Percentiles rank a stretch among this genome's conserved stretches.
Conservation (phyloP, 1,139 yeast species). For the Yamadazyma conglobata region DNA sequence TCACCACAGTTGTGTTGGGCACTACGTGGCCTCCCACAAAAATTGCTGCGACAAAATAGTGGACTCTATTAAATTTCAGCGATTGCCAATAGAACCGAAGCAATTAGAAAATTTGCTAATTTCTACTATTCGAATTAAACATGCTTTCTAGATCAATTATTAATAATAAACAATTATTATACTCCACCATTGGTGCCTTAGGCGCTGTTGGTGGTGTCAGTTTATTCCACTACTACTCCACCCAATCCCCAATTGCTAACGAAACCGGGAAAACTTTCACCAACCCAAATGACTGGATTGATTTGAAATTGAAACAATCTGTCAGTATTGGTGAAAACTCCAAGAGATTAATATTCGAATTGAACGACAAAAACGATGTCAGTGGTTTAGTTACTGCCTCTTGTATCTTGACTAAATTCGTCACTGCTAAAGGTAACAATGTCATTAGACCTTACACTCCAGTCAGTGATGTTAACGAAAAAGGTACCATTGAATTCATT, state of each 20-base stretch:
- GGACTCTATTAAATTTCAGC: too few relatives aligned
- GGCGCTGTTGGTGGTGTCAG: constrained; percentile 50
- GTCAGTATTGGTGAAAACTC: constrained; percentile 60
- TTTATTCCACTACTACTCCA: constrained; percentile 44
- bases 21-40: too few relatives aligned
- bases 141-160: constrained; percentile 11
- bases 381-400: constrained; percentile 85
- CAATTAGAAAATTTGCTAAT: constrained; percentile 1
- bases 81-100: constrained; percentile 1
- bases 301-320: constrained; percentile 62
- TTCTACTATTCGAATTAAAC: constrained; percentile 1
- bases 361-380: constrained; percentile 63
- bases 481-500: constrained; percentile 76
- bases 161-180: constrained; percentile 8
- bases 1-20: not conserved
- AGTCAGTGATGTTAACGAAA: constrained; percentile 60
- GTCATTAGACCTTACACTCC: constrained; percentile 98
- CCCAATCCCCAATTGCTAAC: constrained; percentile 30
- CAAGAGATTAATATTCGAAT: constrained; percentile 67
- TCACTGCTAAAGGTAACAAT: constrained; percentile 78
- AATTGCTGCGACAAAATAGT: too few relatives aligned
- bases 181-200: constrained; percentile 9
- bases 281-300: constrained; percentile 78
- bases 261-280: constrained; percentile 56
- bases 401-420: constrained; percentile 74